Evolutionary conservation across 2,329 filamentous ascomycete genomes (phyloP).

Genomic region (Aspergillus melleus): DNA sequence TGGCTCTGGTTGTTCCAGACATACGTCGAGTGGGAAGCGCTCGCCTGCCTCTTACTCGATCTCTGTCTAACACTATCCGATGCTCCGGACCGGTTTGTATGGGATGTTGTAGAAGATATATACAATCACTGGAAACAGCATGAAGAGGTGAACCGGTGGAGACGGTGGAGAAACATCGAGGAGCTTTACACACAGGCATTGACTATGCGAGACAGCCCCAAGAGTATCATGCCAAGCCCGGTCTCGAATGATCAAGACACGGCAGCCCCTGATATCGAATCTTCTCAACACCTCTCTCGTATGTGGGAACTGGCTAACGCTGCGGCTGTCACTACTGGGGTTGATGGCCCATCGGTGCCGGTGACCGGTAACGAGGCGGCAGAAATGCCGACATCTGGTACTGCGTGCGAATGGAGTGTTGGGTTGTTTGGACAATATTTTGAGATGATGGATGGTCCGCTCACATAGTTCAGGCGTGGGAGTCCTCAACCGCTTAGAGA

Average conservation of each 20-base stretch:
- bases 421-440: slow-evolving; percentile 18
- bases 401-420: slow-evolving; percentile 21
- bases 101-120: slow-evolving; percentile 12
- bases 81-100: background rate
- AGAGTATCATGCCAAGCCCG: background rate
- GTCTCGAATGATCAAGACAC: background rate
- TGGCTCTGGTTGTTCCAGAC: slow-evolving; percentile 25
- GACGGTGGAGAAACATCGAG: slow-evolving; percentile 17
- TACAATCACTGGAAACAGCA: slow-evolving; percentile 16
- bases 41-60: slow-evolving; percentile 14
- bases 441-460: background rate
- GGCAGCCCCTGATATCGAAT: background rate
- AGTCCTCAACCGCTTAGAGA: no score
- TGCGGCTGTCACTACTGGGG: background rate
- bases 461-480: no score
- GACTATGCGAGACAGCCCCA: slow-evolving; percentile 1
- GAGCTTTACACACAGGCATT: slow-evolving; percentile 12
- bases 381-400: slow-evolving; percentile 17
- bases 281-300: background rate
- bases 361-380: background rate
- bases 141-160: background rate
- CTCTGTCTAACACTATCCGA: slow-evolving; percentile 8
- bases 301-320: background rate
- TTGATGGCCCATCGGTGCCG: background rate
- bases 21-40: slow-evolving; percentile 22